Percentiles rank a stretch among this genome's conserved stretches.
These are phyloP conservation scores for Colletotrichum aenigma DNA, from an alignment of 2,329 filamentous ascomycete species.

Conservation along the genomic window DNA sequence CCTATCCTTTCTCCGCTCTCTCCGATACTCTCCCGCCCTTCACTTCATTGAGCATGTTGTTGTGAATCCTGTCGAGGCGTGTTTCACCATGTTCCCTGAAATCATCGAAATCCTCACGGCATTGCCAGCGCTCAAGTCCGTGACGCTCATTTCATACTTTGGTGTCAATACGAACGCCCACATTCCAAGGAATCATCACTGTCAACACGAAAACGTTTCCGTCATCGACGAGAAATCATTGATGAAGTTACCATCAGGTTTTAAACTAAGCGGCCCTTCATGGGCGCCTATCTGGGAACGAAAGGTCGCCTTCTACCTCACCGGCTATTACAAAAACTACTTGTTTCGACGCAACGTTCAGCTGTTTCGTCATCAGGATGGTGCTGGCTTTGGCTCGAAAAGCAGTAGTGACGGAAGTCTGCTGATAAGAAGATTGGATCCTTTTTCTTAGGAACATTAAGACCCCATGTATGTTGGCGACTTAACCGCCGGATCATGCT, in stretches of 20 bases:
- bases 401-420: background rate
- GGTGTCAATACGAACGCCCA: background rate
- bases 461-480: background rate
- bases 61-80: background rate
- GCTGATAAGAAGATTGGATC: background rate
- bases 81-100: background rate
- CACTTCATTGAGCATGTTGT: background rate
- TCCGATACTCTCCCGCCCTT: background rate
- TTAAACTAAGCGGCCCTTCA: background rate
- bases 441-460: background rate
- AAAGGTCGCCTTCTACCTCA: background rate
- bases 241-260: background rate
- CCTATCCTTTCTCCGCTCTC: background rate
- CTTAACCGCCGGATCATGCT: background rate
- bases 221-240: background rate
- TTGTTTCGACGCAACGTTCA: background rate
- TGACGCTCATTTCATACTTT: background rate
- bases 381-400: background rate
- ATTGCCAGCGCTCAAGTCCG: background rate
- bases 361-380: background rate
- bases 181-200: background rate
- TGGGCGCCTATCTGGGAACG: background rate
- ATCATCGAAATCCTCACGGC: background rate
- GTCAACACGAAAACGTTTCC: background rate
- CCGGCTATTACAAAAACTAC: background rate